A percentile compares a stretch with the other conserved stretches of the same genome.
These are phyloP conservation scores for Gloeopeniophorella convolvens DNA, from an alignment of 768 basidiomycete genomes.

Conservation along the genomic window DNA sequence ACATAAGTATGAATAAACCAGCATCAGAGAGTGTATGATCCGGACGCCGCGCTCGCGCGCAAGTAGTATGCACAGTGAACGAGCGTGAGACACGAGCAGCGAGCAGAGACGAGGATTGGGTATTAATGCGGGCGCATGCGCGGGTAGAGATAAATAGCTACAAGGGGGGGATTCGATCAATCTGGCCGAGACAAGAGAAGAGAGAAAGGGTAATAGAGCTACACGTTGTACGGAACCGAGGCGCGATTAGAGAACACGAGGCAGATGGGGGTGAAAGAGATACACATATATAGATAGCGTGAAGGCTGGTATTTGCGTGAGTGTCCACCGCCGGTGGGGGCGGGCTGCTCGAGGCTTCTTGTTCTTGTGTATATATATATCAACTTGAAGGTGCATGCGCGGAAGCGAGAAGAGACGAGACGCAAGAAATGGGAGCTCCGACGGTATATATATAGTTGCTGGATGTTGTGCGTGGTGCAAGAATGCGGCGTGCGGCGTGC, in stretches of 20 bases:
- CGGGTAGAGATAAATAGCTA: constrained; percentile 9
- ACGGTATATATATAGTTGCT: constrained; percentile 6
- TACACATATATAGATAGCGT: constrained; percentile 3
- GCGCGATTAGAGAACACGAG: background rate
- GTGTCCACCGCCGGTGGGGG: no score
- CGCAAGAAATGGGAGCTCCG: constrained; percentile 2
- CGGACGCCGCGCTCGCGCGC: no score
- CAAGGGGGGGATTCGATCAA: background rate
- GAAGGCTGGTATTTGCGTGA: background rate
- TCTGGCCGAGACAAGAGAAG: background rate
- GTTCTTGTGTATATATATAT: no score
- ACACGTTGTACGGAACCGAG: constrained; percentile 8
- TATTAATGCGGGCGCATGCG: no score
- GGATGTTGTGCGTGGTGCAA: background rate
- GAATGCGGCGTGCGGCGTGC: background rate
- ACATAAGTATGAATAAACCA: no score
- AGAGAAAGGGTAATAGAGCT: constrained; percentile 10
- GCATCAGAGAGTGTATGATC: no score
- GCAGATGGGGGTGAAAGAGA: no score
- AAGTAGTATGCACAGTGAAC: no score
- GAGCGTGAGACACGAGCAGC: no score
- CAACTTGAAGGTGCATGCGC: background rate
- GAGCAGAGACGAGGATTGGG: no score
- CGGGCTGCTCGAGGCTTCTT: constrained; percentile 1
- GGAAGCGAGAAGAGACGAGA: background rate